phyloP scores from a whole-genome alignment of 805 yeast species.

The Candida dajiaensis region DNA sequence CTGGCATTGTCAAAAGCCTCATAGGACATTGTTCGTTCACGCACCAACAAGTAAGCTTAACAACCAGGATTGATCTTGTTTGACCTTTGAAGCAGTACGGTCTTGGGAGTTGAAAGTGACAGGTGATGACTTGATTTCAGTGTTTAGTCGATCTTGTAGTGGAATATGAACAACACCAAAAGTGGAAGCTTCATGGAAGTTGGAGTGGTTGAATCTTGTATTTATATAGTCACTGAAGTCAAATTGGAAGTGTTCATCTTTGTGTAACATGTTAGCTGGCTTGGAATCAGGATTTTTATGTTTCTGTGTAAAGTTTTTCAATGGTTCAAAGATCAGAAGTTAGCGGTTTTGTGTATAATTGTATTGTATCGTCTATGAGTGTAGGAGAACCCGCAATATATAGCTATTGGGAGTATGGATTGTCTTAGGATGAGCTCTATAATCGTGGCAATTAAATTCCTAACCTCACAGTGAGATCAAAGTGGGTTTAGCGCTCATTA shows the following conservation, averaged over 20 bases:
- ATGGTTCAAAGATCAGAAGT: background rate
- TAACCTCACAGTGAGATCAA: no score
- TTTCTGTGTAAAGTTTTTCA: background rate
- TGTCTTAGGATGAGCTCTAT: no score
- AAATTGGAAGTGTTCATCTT: slow-evolving; percentile 13
- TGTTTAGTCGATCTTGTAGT: background rate
- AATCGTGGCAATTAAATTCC: background rate
- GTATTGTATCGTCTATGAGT: background rate
- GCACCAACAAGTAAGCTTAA: slow-evolving; percentile 20
- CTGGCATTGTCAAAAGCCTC: no score
- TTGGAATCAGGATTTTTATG: background rate
- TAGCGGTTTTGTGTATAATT: background rate
- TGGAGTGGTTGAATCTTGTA: slow-evolving; percentile 12
- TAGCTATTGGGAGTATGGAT: background rate
- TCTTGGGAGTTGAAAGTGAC: background rate
- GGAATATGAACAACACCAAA: background rate
- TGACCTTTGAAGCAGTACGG: slow-evolving; percentile 5
- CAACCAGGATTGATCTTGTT: slow-evolving; percentile 24
- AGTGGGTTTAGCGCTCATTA: no score
- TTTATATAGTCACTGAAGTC: slow-evolving; percentile 17
- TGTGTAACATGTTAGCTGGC: slow-evolving; percentile 14
- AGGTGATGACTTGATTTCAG: background rate
- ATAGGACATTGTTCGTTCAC: slow-evolving; percentile 2
- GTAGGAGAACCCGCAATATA: background rate
- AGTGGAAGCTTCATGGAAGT: slow-evolving; percentile 1